Evolutionary conservation across 1,284 basidiomycete genomes (phyloP).

Genomic region (Microbotryum scabiosae): DNA sequence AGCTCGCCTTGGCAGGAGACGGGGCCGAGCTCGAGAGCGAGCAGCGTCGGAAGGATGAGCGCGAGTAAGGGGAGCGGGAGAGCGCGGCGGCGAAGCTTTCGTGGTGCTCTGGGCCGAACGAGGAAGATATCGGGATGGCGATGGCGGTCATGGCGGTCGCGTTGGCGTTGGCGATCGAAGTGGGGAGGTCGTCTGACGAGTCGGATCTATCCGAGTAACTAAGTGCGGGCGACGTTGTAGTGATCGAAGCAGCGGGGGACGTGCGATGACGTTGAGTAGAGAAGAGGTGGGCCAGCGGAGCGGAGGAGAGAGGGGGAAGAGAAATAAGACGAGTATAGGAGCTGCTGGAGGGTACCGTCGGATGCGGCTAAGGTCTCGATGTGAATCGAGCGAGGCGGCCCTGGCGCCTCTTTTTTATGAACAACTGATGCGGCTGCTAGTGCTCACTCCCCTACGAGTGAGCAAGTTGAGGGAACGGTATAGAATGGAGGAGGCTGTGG

Average conservation of each 20-base stretch:
- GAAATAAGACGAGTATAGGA: neutral
- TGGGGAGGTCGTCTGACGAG: neutral
- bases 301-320: neutral
- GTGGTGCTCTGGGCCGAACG: slow-evolving; percentile 10
- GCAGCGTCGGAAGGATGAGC: slow-evolving; percentile 8
- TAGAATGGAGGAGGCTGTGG: neutral
- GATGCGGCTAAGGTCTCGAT: neutral
- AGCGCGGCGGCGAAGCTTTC: slow-evolving; percentile 11
- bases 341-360: neutral
- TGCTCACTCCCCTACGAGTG: slow-evolving; percentile 20
- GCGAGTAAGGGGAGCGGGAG: slow-evolving; percentile 15
- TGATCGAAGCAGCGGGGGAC: neutral
- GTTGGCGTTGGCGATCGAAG: neutral
- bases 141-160: slow-evolving; percentile 21
- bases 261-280: neutral
- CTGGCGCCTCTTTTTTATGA: neutral
- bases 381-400: neutral
- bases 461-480: slow-evolving; percentile 18
- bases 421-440: slow-evolving; percentile 13
- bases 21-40: slow-evolving; percentile 2
- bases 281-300: neutral
- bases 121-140: slow-evolving; percentile 22
- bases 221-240: neutral
- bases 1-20: neutral
- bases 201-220: no score